A percentile compares a stretch with the other conserved stretches of the same genome.
These are phyloP conservation scores for Auriscalpium vulgare DNA, from an alignment of 768 basidiomycete genomes.

Conservation along the genomic window DNA sequence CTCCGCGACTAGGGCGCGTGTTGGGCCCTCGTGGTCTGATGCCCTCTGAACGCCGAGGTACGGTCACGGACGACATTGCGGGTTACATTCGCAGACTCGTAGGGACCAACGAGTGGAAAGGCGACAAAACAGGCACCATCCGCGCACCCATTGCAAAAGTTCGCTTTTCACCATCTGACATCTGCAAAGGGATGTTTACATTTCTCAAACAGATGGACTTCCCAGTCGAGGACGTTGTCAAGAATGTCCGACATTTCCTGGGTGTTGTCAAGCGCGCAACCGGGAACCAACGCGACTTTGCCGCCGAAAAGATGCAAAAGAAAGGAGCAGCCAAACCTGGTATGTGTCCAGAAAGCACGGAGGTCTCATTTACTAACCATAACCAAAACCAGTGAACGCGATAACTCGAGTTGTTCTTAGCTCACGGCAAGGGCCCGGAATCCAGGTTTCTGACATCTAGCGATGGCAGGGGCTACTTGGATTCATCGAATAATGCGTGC, in stretches of 20 bases:
- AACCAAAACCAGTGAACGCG: slow-evolving; percentile 45
- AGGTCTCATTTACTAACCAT: not conserved
- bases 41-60: slow-evolving; percentile 91
- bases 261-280: slow-evolving; percentile 66
- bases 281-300: slow-evolving; percentile 55
- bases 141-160: slow-evolving; percentile 77
- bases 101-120: slow-evolving; percentile 89
- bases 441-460: slow-evolving; percentile 75
- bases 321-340: slow-evolving; percentile 35
- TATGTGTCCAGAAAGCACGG: slow-evolving; percentile 10
- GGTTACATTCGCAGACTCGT: slow-evolving; percentile 73
- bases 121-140: slow-evolving; percentile 80
- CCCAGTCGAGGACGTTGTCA: slow-evolving; percentile 64
- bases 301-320: slow-evolving; percentile 30
- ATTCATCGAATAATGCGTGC: not conserved
- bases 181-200: not conserved
- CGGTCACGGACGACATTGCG: slow-evolving; percentile 84
- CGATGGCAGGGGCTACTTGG: not conserved
- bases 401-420: slow-evolving; percentile 81
- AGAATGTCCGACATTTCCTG: slow-evolving; percentile 74
- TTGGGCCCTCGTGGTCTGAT: slow-evolving; percentile 87
- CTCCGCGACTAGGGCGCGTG: slow-evolving; percentile 70
- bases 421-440: slow-evolving; percentile 82
- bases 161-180: slow-evolving; percentile 14
- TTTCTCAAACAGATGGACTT: slow-evolving; percentile 55